These are phyloP conservation scores for Papiliotrema fonsecae DNA, from an alignment of 1,284 basidiomycete genomes.

Conservation along the genomic window DNA sequence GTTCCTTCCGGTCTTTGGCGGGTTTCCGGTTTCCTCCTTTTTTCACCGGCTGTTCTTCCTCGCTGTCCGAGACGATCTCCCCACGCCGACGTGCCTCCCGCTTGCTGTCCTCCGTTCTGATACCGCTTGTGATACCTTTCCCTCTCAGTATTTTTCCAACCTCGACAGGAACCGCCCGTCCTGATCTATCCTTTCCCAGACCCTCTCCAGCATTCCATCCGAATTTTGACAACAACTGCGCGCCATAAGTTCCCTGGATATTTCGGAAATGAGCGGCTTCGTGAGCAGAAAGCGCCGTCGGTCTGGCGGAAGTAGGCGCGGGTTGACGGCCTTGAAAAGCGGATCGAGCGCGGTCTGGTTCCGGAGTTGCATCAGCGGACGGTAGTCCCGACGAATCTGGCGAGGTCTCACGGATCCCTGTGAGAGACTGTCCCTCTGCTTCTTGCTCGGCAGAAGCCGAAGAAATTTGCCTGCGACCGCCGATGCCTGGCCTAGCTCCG, in stretches of 20 bases:
- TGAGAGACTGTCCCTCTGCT: too few relatives aligned
- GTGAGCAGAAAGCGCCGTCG: constrained; percentile 54
- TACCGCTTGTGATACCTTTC: constrained; percentile 81
- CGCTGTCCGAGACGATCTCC: constrained; percentile 66
- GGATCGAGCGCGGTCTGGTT: constrained; percentile 6
- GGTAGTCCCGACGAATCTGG: constrained; percentile 24
- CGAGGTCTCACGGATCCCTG: too few relatives aligned
- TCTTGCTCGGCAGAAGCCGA: background rate
- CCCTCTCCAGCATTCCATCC: constrained; percentile 84
- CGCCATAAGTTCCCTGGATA: constrained; percentile 69
- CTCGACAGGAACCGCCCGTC: constrained; percentile 84
- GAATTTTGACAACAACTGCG: constrained; percentile 86
- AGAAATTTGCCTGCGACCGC: background rate
- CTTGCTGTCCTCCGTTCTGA: constrained; percentile 82
- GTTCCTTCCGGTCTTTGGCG: constrained; percentile 20
- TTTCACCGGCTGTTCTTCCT: constrained; percentile 48
- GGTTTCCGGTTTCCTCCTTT: constrained; percentile 16
- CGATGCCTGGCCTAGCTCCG: constrained; percentile 7
- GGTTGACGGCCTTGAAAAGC: background rate
- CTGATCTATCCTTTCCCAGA: constrained; percentile 70
- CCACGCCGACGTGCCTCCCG: constrained; percentile 62
- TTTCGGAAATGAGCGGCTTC: constrained; percentile 77
- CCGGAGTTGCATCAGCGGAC: constrained; percentile 15
- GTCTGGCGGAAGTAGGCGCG: constrained; percentile 31
- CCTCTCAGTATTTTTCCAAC: constrained; percentile 62